Percentiles rank a stretch among this genome's conserved stretches.
phyloP scores from a whole-genome alignment of 1,284 basidiomycete genomes.

The Ceratobasidium sp. region DNA sequence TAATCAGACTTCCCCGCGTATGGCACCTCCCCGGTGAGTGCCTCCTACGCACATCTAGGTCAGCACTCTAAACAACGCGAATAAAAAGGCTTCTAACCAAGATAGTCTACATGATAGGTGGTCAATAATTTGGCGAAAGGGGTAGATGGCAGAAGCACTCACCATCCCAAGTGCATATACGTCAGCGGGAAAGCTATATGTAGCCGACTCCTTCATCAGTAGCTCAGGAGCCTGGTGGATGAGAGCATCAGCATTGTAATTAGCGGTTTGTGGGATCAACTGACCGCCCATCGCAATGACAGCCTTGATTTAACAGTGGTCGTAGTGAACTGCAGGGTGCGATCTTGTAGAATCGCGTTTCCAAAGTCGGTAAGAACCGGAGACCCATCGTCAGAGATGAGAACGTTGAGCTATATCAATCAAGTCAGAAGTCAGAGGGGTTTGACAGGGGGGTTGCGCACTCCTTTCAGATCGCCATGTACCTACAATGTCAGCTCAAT shows the following conservation, averaged over 20 bases:
- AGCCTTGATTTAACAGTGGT: background rate
- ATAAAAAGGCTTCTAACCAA: too few species aligned
- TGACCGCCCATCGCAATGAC: constrained; percentile 10
- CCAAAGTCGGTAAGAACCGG: constrained; percentile 16
- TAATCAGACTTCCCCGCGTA: constrained; percentile 6
- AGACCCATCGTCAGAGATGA: background rate
- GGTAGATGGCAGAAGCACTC: too few species aligned
- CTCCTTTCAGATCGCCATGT: constrained; percentile 33
- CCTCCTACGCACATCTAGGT: too few species aligned
- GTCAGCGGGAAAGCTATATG: background rate
- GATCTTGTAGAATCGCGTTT: constrained; percentile 1
- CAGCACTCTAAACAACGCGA: too few species aligned
- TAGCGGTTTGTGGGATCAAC: background rate
- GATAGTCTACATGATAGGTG: background rate
- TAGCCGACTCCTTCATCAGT: background rate
- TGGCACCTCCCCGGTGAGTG: constrained; percentile 15
- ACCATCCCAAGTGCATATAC: constrained; percentile 21
- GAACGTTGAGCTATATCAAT: constrained; percentile 6
- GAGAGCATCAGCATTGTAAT: background rate
- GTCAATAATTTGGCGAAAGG: too few species aligned
- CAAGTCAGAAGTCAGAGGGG: background rate
- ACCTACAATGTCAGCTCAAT: background rate
- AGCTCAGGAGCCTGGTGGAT: constrained; percentile 4
- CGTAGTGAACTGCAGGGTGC: constrained; percentile 1
- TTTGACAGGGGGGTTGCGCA: background rate